phyloP scores from a whole-genome alignment of 305 asterid species.

The Rubia peregrina region DNA sequence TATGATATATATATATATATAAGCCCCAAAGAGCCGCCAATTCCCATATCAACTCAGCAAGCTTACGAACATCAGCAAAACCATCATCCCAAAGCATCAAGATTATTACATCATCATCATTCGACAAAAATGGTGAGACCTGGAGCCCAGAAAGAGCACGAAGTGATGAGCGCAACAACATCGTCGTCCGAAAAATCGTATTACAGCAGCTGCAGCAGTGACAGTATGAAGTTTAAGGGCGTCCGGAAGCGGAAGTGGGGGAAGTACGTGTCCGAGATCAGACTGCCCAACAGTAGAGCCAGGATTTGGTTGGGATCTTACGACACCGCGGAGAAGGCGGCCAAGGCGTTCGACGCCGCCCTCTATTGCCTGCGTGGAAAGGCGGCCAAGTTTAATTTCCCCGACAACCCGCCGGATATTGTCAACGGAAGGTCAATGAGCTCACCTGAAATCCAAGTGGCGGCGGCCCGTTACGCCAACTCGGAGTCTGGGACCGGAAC shows the following conservation, averaged over 20 bases:
- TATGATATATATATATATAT: slow-evolving; percentile 11
- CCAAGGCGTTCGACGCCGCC: slow-evolving; percentile 20
- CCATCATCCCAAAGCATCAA: not conserved
- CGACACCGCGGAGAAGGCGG: slow-evolving; percentile 24
- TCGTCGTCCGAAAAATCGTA: not conserved
- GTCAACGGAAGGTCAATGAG: slow-evolving; percentile 7
- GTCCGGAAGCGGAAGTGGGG: slow-evolving; percentile 23
- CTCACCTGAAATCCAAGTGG: slow-evolving; percentile 16
- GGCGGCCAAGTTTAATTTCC: slow-evolving; percentile 20
- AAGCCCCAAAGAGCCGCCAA: slow-evolving; percentile 17
- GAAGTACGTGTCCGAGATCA: slow-evolving; percentile 23
- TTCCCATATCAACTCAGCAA: not conserved
- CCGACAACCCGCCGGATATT: slow-evolving; percentile 17
- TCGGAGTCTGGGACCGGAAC: not conserved
- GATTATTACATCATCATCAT: not conserved
- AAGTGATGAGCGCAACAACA: not conserved
- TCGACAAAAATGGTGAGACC: not conserved
- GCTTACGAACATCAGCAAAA: not conserved
- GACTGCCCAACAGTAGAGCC: slow-evolving; percentile 20
- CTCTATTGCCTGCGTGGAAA: slow-evolving; percentile 19
- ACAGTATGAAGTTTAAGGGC: slow-evolving; percentile 10
- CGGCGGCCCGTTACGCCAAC: slow-evolving; percentile 14
- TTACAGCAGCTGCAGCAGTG: not conserved
- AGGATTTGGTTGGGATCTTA: slow-evolving; percentile 26
- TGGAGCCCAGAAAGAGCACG: not conserved